Conservation (phyloP, 1,284 basidiomycete genomes). For the Sporisorium exsertum region DNA sequence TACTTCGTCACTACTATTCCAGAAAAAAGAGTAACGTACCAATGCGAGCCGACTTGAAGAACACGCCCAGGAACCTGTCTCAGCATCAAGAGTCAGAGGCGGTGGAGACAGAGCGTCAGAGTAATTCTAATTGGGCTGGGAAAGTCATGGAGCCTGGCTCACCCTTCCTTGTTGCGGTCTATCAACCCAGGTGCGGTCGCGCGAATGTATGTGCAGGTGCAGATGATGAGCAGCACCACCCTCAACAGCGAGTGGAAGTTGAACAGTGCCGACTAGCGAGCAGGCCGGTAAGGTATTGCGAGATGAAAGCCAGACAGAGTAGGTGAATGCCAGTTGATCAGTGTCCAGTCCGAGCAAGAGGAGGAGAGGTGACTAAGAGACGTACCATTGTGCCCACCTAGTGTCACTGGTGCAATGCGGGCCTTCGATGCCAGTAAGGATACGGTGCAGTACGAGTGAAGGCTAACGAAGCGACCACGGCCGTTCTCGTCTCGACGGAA, state of each 20-base stretch:
- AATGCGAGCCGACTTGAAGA: slow-evolving; percentile 67
- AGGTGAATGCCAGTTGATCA: slow-evolving; percentile 6
- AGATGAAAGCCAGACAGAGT: background rate
- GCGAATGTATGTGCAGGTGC: slow-evolving; percentile 95
- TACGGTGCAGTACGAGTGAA: too few species aligned
- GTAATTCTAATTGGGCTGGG: background rate
- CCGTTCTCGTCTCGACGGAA: background rate
- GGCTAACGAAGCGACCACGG: background rate
- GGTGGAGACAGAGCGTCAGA: background rate
- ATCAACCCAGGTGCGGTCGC: slow-evolving; percentile 88
- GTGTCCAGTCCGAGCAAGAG: background rate
- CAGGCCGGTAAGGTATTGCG: background rate
- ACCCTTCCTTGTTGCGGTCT: slow-evolving; percentile 94
- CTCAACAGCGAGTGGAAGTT: slow-evolving; percentile 96
- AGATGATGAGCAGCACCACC: slow-evolving; percentile 91
- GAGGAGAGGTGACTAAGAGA: background rate
- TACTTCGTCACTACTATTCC: background rate
- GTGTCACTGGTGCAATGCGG: background rate
- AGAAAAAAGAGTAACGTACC: slow-evolving; percentile 39
- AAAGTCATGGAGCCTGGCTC: slow-evolving; percentile 17
- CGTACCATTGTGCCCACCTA: slow-evolving; percentile 4
- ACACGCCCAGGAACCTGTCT: slow-evolving; percentile 63
- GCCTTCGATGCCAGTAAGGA: too few species aligned
- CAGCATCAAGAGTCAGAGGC: background rate
- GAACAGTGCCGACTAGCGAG: slow-evolving; percentile 88